Conservation (phyloP, 108 stramenopile genomes). For the Nitzschia putrida region DNA sequence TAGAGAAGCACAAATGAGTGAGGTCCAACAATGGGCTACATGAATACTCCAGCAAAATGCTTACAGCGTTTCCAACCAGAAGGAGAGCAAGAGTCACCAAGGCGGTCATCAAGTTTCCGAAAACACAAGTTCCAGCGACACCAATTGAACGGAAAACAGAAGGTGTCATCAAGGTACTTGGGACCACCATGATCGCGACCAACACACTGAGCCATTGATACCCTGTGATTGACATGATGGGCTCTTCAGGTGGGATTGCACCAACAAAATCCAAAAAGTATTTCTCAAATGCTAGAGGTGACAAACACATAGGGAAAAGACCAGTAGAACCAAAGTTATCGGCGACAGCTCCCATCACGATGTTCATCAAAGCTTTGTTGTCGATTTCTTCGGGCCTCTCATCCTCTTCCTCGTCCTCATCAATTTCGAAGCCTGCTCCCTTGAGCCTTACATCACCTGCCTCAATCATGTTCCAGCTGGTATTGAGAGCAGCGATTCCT, state of each 20-base stretch:
- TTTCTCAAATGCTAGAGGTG: slow-evolving; percentile 51
- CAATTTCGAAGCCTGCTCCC: not conserved
- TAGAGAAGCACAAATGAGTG: not conserved
- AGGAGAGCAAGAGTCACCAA: slow-evolving; percentile 45
- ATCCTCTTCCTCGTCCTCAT: slow-evolving; percentile 24
- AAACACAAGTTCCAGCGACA: slow-evolving; percentile 50
- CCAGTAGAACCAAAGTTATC: slow-evolving; percentile 60
- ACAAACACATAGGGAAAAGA: slow-evolving; percentile 53
- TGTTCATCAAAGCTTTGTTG: slow-evolving; percentile 43
- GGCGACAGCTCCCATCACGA: slow-evolving; percentile 44
- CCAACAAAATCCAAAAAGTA: slow-evolving; percentile 37
- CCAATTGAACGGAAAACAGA: slow-evolving; percentile 40
- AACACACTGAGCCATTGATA: slow-evolving; percentile 56
- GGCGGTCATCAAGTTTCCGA: slow-evolving; percentile 49
- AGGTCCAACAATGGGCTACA: not conserved
- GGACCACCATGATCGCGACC: slow-evolving; percentile 53
- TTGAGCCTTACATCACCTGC: slow-evolving; percentile 29
- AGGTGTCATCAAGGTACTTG: slow-evolving; percentile 49
- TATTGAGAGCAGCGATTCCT: slow-evolving; percentile 24
- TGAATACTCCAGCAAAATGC: not conserved
- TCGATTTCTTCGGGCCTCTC: slow-evolving; percentile 44
- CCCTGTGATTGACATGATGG: slow-evolving; percentile 43
- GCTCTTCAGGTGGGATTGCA: slow-evolving; percentile 27
- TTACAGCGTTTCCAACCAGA: slow-evolving; percentile 37
- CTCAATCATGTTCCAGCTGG: slow-evolving; percentile 41